These are phyloP conservation scores for Leccinellum rugosiceps DNA, from an alignment of 768 basidiomycete species.

Conservation along the genomic window DNA sequence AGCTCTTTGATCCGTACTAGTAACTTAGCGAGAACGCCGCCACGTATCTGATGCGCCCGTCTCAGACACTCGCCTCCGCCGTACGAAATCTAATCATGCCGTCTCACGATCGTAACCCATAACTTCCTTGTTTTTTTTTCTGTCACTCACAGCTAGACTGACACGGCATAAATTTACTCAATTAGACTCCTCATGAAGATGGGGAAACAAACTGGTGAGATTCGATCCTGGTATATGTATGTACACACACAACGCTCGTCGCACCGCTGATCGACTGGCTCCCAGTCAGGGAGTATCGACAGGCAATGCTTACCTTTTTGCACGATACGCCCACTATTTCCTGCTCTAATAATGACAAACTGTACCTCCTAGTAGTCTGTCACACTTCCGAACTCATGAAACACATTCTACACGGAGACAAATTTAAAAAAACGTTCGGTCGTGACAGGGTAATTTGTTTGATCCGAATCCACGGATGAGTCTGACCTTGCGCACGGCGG, in stretches of 20 bases:
- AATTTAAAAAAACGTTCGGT: neutral
- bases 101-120: neutral
- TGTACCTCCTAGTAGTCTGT: neutral
- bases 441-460: neutral
- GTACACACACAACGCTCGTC: neutral
- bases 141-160: neutral
- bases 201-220: too few relatives aligned
- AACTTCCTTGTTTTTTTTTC: neutral
- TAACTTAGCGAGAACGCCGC: neutral
- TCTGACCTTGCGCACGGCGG: neutral
- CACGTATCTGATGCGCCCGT: constrained; percentile 10
- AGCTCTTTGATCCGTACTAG: constrained; percentile 7
- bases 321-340: neutral
- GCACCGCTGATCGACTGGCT: neutral
- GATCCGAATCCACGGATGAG: neutral
- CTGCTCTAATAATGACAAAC: neutral
- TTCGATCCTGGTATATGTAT: neutral
- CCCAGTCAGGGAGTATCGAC: neutral
- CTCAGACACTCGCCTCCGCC: neutral
- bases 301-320: too few relatives aligned
- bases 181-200: neutral
- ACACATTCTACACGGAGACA: neutral
- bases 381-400: neutral
- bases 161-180: neutral
- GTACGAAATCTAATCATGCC: neutral